Base-by-base conservation (phyloP, 805 yeast species). In the Ascoidea rubescens region DNA sequence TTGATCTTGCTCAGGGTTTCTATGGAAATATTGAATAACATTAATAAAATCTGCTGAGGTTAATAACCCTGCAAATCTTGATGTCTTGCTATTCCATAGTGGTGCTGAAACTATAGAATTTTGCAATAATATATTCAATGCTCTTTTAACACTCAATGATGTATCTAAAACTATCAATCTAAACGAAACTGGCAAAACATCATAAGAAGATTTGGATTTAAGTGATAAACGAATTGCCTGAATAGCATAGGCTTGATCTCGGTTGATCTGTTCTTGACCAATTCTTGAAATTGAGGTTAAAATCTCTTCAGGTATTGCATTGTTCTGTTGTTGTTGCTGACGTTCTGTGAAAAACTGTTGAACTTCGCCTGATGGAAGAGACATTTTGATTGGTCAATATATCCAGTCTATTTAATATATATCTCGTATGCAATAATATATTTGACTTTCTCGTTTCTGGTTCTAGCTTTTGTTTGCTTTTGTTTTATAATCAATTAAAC, bases 81-180 rank as follows among this genome's bases (percentile, higher is more conserved):
- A 85, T 14, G 86, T 80, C 62, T 84, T 78, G 54, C 91, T 84
- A 67, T 91, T 87, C 99, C 99, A 93, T 51, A 93, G 71, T 2
- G 99, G 99, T 4, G 98, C 98, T 52, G 95, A 84, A 37, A 93
- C 97, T 61, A 93, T 88, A 64, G 87, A 87, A 66, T 93, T 93
- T 64, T 93, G 98, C 51, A 93, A 72, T 55, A 93, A 69, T 32
- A 95, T 90, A 57, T 88, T 89, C 62, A 93, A 73, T 4, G 96
- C 86, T 64, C 91, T 88, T 67, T 91, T 90, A 45, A 93, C 95
- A 53, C 88, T 70, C 49, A 93, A 71, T 5, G 96, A 80, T 1
- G 98, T 90, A 65, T 93, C 99, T 60, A 93, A 78, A 48, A 93
- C 98, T 52, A 93, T 85, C 61, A 93, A 74, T 59, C 97, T 74